These are phyloP conservation scores for Cephalotrichum gorgonifer DNA, from an alignment of 2,329 filamentous ascomycete species.

Conservation along the genomic window DNA sequence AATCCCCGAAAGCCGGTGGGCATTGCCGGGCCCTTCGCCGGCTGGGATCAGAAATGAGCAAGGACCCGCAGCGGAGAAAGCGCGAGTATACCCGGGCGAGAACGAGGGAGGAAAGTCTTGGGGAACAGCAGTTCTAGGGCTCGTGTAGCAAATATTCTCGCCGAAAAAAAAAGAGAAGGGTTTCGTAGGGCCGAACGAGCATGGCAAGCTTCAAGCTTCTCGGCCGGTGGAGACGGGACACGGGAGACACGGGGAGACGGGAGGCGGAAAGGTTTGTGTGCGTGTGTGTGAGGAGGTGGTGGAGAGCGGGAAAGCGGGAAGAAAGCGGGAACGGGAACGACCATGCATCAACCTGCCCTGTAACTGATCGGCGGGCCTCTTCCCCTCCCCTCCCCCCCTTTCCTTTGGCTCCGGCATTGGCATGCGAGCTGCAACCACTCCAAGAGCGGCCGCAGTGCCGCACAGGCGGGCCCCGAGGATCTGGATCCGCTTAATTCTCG, in stretches of 20 bases:
- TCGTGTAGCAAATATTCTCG: too few species aligned
- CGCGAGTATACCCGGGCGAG: too few species aligned
- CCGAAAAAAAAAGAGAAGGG: neutral
- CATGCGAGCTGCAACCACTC: neutral
- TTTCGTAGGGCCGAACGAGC: neutral
- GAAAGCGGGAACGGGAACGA: too few species aligned
- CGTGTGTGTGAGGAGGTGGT: too few species aligned
- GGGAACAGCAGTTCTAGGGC: too few species aligned
- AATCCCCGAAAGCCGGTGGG: neutral
- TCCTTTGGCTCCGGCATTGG: neutral
- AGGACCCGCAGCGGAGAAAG: neutral
- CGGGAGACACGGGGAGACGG: too few species aligned
- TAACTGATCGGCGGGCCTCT: conserved; percentile 3
- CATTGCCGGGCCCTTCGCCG: neutral
- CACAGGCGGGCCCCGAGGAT: neutral
- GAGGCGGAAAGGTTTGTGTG: too few species aligned
- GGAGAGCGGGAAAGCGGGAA: too few species aligned
- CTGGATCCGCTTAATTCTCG: neutral
- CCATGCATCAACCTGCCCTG: conserved; percentile 2
- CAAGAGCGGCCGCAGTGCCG: too few species aligned
- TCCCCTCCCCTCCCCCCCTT: neutral
- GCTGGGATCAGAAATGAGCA: neutral
- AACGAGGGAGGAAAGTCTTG: too few species aligned
- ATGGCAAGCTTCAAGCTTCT: neutral
- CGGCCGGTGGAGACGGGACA: too few species aligned